Conservation (phyloP, 169 alveolate species). For the Cryptosporidium parvum region DNA sequence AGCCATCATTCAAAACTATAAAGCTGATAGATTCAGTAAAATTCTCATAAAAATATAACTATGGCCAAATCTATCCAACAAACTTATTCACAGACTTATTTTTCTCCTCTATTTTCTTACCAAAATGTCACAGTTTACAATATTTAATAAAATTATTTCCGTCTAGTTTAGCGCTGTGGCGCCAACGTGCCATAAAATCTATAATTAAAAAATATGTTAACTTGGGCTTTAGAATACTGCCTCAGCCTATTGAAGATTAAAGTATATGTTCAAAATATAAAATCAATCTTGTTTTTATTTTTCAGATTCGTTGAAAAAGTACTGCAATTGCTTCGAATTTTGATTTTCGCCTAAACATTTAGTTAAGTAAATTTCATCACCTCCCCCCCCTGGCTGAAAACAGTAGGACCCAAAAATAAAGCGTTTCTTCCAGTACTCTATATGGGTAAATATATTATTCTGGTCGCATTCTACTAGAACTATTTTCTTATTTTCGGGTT, state of each 20-base stretch:
- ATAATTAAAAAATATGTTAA: neutral
- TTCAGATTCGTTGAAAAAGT: neutral
- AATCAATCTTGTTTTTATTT: neutral
- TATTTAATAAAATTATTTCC: neutral
- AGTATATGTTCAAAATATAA: neutral
- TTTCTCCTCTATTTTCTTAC: neutral
- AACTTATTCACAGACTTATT: neutral
- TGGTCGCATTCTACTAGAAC: constrained; percentile 7
- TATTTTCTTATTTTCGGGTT: constrained; percentile 4
- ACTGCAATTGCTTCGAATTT: constrained; percentile 2
- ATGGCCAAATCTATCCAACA: neutral
- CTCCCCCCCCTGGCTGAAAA: constrained; percentile 6
- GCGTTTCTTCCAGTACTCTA: constrained; percentile 56
- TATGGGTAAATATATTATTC: constrained; percentile 12
- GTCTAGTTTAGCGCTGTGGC: constrained; percentile 26
- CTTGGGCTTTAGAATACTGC: neutral
- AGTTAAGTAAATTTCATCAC: neutral
- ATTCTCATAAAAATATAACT: neutral
- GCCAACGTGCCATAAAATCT: neutral
- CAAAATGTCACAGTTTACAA: constrained; percentile 38
- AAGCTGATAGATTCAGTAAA: neutral
- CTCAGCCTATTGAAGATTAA: neutral
- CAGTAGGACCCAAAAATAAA: constrained; percentile 60
- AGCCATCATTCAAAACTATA: neutral
- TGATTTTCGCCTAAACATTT: constrained; percentile 24